A percentile compares a stretch with the other conserved stretches of the same genome.
phyloP scores from a whole-genome alignment of 768 basidiomycete genomes.

The Pleurotus djamor region DNA sequence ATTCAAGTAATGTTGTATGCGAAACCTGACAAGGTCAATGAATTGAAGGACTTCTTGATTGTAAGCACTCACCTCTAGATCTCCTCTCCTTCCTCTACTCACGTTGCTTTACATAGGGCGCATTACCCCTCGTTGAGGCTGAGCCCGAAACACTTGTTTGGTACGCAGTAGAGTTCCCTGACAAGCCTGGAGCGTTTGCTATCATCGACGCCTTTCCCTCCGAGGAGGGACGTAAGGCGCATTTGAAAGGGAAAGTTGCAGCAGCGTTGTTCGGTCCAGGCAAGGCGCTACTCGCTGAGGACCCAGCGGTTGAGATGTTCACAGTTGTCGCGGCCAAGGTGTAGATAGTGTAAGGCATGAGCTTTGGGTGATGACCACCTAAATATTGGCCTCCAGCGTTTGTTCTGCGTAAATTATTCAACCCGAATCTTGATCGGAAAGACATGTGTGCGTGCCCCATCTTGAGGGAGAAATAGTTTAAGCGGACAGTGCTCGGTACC shows the following conservation, averaged over 20 bases:
- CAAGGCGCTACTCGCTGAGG: conserved; percentile 23
- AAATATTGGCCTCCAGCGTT: no score
- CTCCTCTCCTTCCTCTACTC: neutral
- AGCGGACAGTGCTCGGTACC: no score
- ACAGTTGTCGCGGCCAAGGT: conserved; percentile 32
- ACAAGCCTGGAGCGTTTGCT: conserved; percentile 29
- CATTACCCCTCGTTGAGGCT: conserved; percentile 28
- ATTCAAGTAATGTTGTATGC: conserved; percentile 31
- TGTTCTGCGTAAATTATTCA: no score
- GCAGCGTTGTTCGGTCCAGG: conserved; percentile 28
- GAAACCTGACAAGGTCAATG: conserved; percentile 30
- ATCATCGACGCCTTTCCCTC: conserved; percentile 34
- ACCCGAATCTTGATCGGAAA: no score
- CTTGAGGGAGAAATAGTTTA: no score
- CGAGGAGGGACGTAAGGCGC: conserved; percentile 27
- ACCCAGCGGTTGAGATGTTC: conserved; percentile 26
- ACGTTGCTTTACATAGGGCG: conserved; percentile 16
- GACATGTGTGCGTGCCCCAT: no score
- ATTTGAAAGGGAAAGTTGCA: conserved; percentile 31
- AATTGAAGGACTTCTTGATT: conserved; percentile 30
- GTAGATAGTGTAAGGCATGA: neutral
- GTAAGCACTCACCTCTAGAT: conserved; percentile 19
- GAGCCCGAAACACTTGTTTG: conserved; percentile 31
- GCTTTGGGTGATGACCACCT: neutral
- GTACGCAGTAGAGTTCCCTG: conserved; percentile 36